These are phyloP conservation scores for Phoenix dactylifera DNA, from an alignment of 176 grass and related monocot species.

Conservation along the genomic window DNA sequence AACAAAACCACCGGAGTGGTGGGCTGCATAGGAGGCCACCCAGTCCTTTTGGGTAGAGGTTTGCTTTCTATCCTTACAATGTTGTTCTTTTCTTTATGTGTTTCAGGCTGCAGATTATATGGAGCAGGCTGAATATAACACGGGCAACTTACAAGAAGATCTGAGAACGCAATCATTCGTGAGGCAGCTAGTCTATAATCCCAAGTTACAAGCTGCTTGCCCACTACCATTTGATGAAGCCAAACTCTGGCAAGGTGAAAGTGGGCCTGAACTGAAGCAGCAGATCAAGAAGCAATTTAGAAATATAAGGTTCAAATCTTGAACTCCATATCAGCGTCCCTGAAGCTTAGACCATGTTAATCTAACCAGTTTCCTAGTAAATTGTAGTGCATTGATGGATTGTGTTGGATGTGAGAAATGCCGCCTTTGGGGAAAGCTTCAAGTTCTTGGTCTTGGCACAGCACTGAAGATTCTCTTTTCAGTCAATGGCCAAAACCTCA, in stretches of 20 bases:
- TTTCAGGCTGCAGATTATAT: constrained; percentile 86
- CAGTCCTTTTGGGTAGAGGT: too few relatives aligned
- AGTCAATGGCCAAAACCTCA: constrained; percentile 35
- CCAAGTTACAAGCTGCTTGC: constrained; percentile 63
- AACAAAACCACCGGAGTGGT: too few relatives aligned
- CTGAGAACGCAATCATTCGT: constrained; percentile 76
- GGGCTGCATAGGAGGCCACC: too few relatives aligned
- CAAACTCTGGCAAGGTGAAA: constrained; percentile 88
- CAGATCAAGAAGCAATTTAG: constrained; percentile 88
- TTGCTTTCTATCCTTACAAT: neutral
- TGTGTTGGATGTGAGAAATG: constrained; percentile 98
- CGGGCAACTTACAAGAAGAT: constrained; percentile 70
- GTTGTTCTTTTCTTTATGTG: constrained; percentile 9
- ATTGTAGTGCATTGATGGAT: constrained; percentile 72
- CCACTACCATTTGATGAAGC: constrained; percentile 79
- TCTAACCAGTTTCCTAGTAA: constrained; percentile 1
- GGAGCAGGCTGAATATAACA: constrained; percentile 91
- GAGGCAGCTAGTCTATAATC: constrained; percentile 63
- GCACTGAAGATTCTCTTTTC: constrained; percentile 95
- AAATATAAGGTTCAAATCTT: constrained; percentile 65
- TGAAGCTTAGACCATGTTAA: neutral
- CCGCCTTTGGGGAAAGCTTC: constrained; percentile 92
- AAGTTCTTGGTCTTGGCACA: constrained; percentile 96
- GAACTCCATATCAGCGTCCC: too few relatives aligned
- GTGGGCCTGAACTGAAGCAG: constrained; percentile 70